phyloP scores from a whole-genome alignment of 345 rosid genomes.

The Brassica juncea region DNA sequence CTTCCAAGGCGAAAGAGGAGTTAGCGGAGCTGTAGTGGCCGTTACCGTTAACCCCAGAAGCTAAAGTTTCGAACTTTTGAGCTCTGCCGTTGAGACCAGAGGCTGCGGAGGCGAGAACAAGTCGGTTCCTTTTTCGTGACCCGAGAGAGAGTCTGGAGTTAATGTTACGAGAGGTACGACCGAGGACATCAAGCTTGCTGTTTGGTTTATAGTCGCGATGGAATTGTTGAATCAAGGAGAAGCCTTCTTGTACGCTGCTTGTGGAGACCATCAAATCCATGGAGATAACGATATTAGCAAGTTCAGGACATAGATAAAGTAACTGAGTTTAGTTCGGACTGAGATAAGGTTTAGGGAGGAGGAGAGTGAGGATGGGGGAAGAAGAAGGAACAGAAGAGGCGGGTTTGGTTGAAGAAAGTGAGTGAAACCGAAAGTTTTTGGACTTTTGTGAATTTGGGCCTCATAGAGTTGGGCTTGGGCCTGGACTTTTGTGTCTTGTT shows the following conservation, averaged over 20 bases:
- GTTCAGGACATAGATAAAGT: background rate
- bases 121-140: constrained; percentile 45
- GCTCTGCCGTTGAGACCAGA: constrained; percentile 51
- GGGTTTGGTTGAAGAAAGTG: constrained; percentile 17
- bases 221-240: constrained; percentile 51
- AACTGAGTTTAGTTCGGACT: constrained; percentile 6
- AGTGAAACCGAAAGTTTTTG: constrained; percentile 21
- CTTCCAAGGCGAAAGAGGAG: constrained; percentile 50
- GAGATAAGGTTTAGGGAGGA: background rate
- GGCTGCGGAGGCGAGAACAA: constrained; percentile 45
- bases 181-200: constrained; percentile 34
- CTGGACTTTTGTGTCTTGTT: background rate
- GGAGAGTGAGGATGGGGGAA: constrained; percentile 13
- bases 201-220: constrained; percentile 42
- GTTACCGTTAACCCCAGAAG: constrained; percentile 43
- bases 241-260: constrained; percentile 60
- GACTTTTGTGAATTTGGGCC: constrained; percentile 30
- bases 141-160: constrained; percentile 30
- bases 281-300: constrained; percentile 10
- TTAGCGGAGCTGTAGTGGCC: constrained; percentile 44
- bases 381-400: constrained; percentile 28
- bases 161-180: constrained; percentile 26
- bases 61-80: constrained; percentile 36
- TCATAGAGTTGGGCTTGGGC: constrained; percentile 21
- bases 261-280: constrained; percentile 62